Evolutionary conservation across 2,329 filamentous ascomycete genomes (phyloP).

Genomic region (Metarhizium anisopliae): DNA sequence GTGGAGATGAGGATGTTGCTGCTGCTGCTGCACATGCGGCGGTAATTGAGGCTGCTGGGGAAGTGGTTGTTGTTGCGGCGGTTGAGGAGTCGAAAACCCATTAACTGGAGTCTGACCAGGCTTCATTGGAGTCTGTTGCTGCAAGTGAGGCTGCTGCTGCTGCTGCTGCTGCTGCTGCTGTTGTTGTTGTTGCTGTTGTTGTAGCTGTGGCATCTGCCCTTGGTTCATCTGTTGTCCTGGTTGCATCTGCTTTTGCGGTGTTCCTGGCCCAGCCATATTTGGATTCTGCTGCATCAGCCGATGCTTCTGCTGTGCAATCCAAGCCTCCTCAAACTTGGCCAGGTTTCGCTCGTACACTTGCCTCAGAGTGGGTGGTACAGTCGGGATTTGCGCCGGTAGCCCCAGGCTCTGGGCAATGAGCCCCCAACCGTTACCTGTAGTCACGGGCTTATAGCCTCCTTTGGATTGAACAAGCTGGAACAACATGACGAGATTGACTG

Average conservation of each 20-base stretch:
- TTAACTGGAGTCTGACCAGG: slow-evolving; percentile 28
- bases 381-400: slow-evolving; percentile 55
- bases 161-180: too few species aligned
- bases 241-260: slow-evolving; percentile 28
- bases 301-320: slow-evolving; percentile 45
- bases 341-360: slow-evolving; percentile 70
- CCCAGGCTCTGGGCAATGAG: slow-evolving; percentile 58
- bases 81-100: slow-evolving; percentile 27
- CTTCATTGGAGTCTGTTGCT: slow-evolving; percentile 31
- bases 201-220: slow-evolving; percentile 21
- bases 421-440: slow-evolving; percentile 62
- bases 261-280: slow-evolving; percentile 9
- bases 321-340: slow-evolving; percentile 65
- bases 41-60: slow-evolving; percentile 7
- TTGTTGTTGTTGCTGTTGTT: slow-evolving; percentile 14
- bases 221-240: slow-evolving; percentile 26
- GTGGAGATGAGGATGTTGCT: neutral
- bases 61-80: slow-evolving; percentile 13
- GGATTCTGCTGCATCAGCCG: slow-evolving; percentile 39
- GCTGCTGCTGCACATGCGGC: slow-evolving; percentile 6
- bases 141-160: slow-evolving; percentile 17
- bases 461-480: slow-evolving; percentile 68
- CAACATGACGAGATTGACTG: slow-evolving; percentile 65
- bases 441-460: slow-evolving; percentile 69
- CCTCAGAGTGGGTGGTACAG: slow-evolving; percentile 60